Conservation (phyloP, 192 early-diverging fungal species). For the Glomus cerebriforme region DNA sequence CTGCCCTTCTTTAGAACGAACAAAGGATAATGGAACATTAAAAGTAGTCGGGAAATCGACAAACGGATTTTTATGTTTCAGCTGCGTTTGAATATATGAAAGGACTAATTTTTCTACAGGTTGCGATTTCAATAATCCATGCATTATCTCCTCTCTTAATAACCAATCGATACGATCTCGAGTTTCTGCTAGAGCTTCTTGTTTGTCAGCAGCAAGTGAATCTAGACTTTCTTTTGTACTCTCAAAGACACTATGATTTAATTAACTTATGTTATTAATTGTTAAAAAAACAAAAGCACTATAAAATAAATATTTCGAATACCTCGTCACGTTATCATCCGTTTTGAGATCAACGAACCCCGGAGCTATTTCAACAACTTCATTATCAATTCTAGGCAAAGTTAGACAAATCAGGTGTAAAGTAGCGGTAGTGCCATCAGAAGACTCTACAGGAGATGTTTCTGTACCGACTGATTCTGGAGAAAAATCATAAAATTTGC, state of each 20-base stretch:
- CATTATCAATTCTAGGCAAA: slow-evolving; percentile 48
- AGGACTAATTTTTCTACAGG: slow-evolving; percentile 54
- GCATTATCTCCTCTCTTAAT: slow-evolving; percentile 78
- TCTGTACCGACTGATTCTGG: slow-evolving; percentile 64
- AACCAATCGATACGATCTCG: slow-evolving; percentile 58
- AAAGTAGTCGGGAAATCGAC: slow-evolving; percentile 59
- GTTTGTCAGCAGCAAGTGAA: slow-evolving; percentile 46
- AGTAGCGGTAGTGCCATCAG: slow-evolving; percentile 68
- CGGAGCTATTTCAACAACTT: slow-evolving; percentile 24
- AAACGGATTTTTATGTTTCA: slow-evolving; percentile 51
- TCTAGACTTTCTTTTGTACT: not conserved
- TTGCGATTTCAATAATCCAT: slow-evolving; percentile 60
- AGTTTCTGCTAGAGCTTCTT: slow-evolving; percentile 61
- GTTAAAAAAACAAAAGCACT: not conserved
- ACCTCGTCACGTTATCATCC: not conserved
- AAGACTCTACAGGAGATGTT: slow-evolving; percentile 62
- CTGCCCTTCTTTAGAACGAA: slow-evolving; percentile 47
- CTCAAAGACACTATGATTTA: not conserved
- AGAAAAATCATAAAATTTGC: slow-evolving; percentile 53
- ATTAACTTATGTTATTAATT: not conserved
- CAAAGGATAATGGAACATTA: slow-evolving; percentile 53
- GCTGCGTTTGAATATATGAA: slow-evolving; percentile 52
- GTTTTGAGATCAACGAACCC: slow-evolving; percentile 29
- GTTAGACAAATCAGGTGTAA: slow-evolving; percentile 68
- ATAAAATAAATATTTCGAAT: not conserved